Base-by-base conservation (phyloP, 495 filamentous ascomycete genomes). In the Diplogelasinospora grovesii region DNA sequence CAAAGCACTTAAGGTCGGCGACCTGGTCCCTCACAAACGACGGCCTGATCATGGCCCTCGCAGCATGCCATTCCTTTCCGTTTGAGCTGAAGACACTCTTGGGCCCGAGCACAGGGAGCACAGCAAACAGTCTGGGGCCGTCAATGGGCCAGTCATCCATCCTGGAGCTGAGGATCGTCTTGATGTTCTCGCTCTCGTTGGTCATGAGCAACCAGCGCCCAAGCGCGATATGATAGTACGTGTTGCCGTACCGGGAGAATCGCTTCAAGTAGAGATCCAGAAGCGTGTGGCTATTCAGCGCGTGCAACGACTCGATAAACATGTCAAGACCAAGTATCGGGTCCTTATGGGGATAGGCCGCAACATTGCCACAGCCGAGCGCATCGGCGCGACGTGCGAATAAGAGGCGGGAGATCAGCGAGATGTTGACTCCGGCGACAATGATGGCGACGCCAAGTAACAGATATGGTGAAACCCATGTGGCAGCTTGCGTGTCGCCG, bases 101-200 rank as follows among this genome's bases (percentile, higher is more conserved):
- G 6, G 28, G 49, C 0, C 68, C 68, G 7, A 70, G 48, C 1
- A 68, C 45, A 2, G 58, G 57, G 11, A 64, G 42, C 14, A 57
- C 41, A 11, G 52, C 45, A 20, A 50, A 27, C 9, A 64, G 52
- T 2, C 68, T 44, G 16, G 62, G 45, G 1, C 46, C 50, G 3
- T 46, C 64, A 15, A 70, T 43, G 25, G 43, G 49, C 61, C 63
- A 72, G 44, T 82, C 82, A 18, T 79, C 70, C 53, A 93, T 88
- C 20, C 79, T 74, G 0, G 72, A 77, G 0, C 75, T 72, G 3
- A 92, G 70, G 3, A 90, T 63, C 0, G 82, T 68, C 46, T 88
- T 80, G 45, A 93, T 58, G 56, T 89, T 92, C 42, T 85, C 78
- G 0, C 78, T 79, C 15, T 93, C 85, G 32, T 64, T 67, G 1